Evolutionary conservation across 208 protist genomes (phyloP), one percentile per base, ranked within the genome.

Genomic region (Porcisia hertigi): DNA sequence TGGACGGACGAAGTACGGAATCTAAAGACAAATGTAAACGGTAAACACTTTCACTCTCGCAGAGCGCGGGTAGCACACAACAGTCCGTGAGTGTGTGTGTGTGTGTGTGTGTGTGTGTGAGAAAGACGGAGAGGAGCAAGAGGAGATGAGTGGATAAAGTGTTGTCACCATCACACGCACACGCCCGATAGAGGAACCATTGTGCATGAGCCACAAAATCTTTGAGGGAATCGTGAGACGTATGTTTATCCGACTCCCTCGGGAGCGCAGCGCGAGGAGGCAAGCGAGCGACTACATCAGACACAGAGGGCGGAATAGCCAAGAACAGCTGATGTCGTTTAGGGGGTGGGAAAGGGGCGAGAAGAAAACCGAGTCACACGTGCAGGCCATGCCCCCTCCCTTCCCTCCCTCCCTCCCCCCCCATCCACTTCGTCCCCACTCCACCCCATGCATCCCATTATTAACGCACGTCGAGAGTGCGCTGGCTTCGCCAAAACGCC

Each of bases 351-450:
- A 12, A 30, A 49, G 7, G 52, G n/a, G 30, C 34, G 36, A 34
- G 30, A 20, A 45, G 20, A 45, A 43, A 9, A 58, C 30, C 30
- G 30, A 30, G 30, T 30, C 30, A 30, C 30, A 30, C 30, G 30
- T 30, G 30, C 30, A 30, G 30, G 30, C 30, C 30, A 30, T 30
- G 30, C 30, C 30, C 30, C 0, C 30, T 30, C 41, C 69, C 36
- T 45, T 62, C 53, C 41, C 69, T 62, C 53, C 49, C 49, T 58
- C 69, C 34, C 53, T 9, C 43, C 52, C 34, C 54, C 67, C 43
- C 67, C 43, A 18, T 43, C 60, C 53, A 41, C 55, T 41, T 69
- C 39, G 54, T 49, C 25, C 47, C 25, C 47, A 71, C 55, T 18
- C 55, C 12, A 6, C 55, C 23, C 7, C 23, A 7, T 2, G 55